Conservation (phyloP, 352 stramenopile genomes). For the Phytopythium litorale region DNA sequence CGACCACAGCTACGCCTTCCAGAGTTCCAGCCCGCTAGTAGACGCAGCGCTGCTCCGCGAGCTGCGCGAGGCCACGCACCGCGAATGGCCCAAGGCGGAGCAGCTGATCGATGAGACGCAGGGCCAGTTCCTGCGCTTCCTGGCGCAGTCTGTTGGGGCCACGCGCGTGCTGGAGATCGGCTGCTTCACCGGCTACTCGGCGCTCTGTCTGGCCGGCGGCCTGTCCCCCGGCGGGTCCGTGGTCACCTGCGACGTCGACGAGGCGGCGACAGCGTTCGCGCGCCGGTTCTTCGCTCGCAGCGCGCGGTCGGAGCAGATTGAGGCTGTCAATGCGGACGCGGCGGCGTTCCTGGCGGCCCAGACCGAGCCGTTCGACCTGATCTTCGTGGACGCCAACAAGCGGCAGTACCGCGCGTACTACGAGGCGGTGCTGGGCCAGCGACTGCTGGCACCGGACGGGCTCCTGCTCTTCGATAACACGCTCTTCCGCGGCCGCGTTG, state of each 20-base stretch:
- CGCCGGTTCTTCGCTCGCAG: conserved; percentile 43
- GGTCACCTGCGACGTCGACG: conserved; percentile 61
- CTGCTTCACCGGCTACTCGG: conserved; percentile 94
- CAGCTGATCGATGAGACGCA: conserved; percentile 63
- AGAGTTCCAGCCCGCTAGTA: conserved; percentile 7
- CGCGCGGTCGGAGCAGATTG: conserved; percentile 29
- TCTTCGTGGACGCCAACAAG: conserved; percentile 96
- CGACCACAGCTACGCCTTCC: conserved; percentile 17
- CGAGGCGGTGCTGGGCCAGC: conserved; percentile 65
- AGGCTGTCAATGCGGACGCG: conserved; percentile 33
- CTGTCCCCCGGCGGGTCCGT: conserved; percentile 25
- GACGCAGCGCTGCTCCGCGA: conserved; percentile 34
- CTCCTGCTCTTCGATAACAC: conserved; percentile 93
- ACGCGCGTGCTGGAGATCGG: conserved; percentile 88
- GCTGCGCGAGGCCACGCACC: conserved; percentile 33
- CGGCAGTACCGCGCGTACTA: conserved; percentile 87
- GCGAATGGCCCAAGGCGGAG: conserved; percentile 40
- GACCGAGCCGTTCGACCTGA: conserved; percentile 76
- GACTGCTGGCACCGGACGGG: conserved; percentile 67
- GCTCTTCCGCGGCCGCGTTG: conserved; percentile 90
- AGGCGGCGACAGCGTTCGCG: conserved; percentile 42
- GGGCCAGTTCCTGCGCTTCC: conserved; percentile 56
- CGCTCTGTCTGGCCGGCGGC: conserved; percentile 75
- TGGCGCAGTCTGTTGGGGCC: conserved; percentile 75
- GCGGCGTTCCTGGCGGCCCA: too few species aligned